A percentile compares a stretch with the other conserved stretches of the same genome.
phyloP scores from a whole-genome alignment of 2,329 filamentous ascomycete genomes.

The Achaetomium macrosporum region DNA sequence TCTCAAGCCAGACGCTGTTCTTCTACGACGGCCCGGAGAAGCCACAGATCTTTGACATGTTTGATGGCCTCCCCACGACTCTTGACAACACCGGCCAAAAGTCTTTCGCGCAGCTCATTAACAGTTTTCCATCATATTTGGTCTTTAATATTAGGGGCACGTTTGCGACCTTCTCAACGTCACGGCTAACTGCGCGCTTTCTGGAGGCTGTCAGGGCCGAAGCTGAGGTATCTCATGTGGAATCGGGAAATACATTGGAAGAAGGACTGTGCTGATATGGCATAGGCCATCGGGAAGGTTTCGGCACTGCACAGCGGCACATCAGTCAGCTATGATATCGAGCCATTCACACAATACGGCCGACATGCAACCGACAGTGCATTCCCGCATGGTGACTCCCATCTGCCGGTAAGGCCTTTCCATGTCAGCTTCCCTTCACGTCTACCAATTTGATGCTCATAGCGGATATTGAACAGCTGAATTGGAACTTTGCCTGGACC shows the following conservation, averaged over 20 bases:
- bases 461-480: constrained; percentile 22
- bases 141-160: constrained; percentile 22
- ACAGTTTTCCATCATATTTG: constrained; percentile 18
- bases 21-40: constrained; percentile 29
- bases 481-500: constrained; percentile 28
- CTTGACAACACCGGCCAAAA: constrained; percentile 9
- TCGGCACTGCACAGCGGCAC: constrained; percentile 18
- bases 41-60: constrained; percentile 23
- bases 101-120: constrained; percentile 17
- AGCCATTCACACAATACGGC: constrained; percentile 29
- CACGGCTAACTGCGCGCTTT: constrained; percentile 21
- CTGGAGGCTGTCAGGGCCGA: constrained; percentile 23
- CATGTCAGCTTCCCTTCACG: too few relatives aligned
- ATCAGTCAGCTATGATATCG: constrained; percentile 26
- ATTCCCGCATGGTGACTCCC: constrained; percentile 28
- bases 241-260: background rate
- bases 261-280: background rate
- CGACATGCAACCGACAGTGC: constrained; percentile 28
- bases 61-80: constrained; percentile 18
- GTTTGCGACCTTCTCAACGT: constrained; percentile 28
- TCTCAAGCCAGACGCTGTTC: constrained; percentile 18
- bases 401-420: constrained; percentile 20
- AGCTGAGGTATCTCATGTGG: constrained; percentile 14
- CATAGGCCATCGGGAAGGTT: background rate
- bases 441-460: too few relatives aligned